Evolutionary conservation across 257 asterid genomes (phyloP), one percentile per base, ranked within the genome.

Genomic region (Solanum medicagineum): DNA sequence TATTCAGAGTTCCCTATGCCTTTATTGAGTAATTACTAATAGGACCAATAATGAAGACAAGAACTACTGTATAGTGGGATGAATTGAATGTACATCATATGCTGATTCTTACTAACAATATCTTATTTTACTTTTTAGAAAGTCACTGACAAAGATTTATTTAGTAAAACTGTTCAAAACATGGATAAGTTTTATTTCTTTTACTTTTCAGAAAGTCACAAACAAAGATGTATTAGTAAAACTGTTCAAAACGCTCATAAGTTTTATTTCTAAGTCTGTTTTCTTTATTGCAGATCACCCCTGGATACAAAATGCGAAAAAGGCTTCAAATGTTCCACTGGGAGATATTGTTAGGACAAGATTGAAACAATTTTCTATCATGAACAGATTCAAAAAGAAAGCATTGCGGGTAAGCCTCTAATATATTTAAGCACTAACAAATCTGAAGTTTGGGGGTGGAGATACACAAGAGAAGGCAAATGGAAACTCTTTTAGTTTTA

Each of bases 351-450:
- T 95, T 74, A 88, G 95, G 92, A 87, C 97, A 88, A 90, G 99
- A 84, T 93, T 95, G 80, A 95, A 91, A 90, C 99, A 95, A 83
- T 95, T 95, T 84, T 95, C 99, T 5, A 87, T 90, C 51, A 95
- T 95, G 99, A 94, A 95, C 87, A 92, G 92, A 85, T 92, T 95
- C 88, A 95, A 95, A 93, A 94, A 94, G 95, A 95, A 89, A 90
- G 99, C 98, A 80, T 66, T 95, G 84, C 90, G 97, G 92, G 99
- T 96, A 92, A 94, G 93, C 88, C 70, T 85, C 85, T 53, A 14
- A 59, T 53, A 45, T 66, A 49, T 63, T 73, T 47, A 53, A 32
- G 60, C 17, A 71, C 7, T 26, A 29, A 51, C 74, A n/a, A 15
- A 44, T 82, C 19, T 57, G 12, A 44, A 59, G 10, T 82, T 75